Base-by-base conservation (phyloP, 345 rosid genomes). In the Fremontodendron californicum region DNA sequence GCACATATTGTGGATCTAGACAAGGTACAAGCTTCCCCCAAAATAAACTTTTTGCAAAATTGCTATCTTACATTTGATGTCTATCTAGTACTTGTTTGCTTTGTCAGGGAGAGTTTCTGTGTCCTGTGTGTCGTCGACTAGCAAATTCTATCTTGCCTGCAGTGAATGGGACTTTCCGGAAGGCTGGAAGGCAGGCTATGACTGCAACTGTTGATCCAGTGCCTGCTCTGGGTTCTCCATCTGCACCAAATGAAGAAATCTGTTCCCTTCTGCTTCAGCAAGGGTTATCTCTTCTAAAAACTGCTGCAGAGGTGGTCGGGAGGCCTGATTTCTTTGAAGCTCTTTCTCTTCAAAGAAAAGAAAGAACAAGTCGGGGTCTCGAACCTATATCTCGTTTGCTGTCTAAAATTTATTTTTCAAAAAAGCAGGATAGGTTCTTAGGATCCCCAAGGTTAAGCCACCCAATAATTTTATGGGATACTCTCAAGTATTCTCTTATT, bases 91-190 rank as follows among this genome's bases (percentile, higher is more conserved):
- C 54, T 73, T 60, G 35, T 75, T 80, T 80, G 57, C 75, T 82
- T 76, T 88, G 57, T 67, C 84, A 95, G 99, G 98, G 94, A 71
- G 99, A 96, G 86, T 92, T 96, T 83, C 93, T 96, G 43, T 96
- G 99, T 78, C 99, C 99, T 74, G 93, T 89, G 69, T 96, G 99
- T 77, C 98, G 99, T 55, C 89, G 88, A 40, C 88, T 93, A 45
- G 97, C 93, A 52, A 96, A 96, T 86, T 91, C 97, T 35, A 82
- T 88, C 75, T 80, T 96, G 86, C 98, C 98, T 75, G 87, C 89
- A 9, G 77, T 84, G 74, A 87, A 89, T 52, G 90, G 78, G 69
- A 81, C 84, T 83, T 80, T 85, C 60, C 82, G 77, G 78, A 84
- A 81, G 77, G 83, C 82, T 66, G 71, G 86, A 81, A 85, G 81